A percentile compares a stretch with the other conserved stretches of the same genome.
Evolutionary conservation across 768 basidiomycete species (phyloP).

Genomic region (Rhodotorula babjevae): DNA sequence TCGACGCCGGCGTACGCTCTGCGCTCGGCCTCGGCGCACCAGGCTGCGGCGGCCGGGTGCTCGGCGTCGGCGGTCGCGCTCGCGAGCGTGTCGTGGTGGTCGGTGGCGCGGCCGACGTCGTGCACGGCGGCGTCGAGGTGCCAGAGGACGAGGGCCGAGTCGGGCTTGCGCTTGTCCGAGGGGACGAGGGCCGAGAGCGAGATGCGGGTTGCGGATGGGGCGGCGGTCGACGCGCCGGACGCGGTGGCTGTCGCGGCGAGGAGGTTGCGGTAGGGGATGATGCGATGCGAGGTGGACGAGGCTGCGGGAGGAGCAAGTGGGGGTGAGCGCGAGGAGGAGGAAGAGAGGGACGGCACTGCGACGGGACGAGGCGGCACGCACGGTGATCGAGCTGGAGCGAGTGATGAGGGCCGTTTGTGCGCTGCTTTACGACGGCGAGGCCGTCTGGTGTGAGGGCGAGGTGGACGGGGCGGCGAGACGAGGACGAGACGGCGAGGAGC

Average conservation of each 20-base stretch:
- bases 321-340: neutral
- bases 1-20: conserved; percentile 12
- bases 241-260: neutral
- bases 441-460: neutral
- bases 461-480: neutral
- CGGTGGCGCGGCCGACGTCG: neutral
- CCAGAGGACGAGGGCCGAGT: neutral
- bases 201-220: neutral
- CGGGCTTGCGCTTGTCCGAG: neutral
- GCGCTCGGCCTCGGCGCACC: neutral
- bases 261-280: conserved; percentile 15
- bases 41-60: neutral
- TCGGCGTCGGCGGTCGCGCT: neutral
- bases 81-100: neutral
- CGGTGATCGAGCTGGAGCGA: conserved; percentile 4
- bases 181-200: conserved; percentile 19
- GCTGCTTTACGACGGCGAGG: conserved; percentile 3
- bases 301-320: neutral
- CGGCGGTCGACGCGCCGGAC: neutral
- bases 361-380: neutral
- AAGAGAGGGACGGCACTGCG: no score
- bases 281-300: neutral
- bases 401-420: neutral
- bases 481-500: neutral
- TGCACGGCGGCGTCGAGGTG: neutral